Conservation (phyloP, 2,329 filamentous ascomycete genomes). For the Hypoxylon sp. region DNA sequence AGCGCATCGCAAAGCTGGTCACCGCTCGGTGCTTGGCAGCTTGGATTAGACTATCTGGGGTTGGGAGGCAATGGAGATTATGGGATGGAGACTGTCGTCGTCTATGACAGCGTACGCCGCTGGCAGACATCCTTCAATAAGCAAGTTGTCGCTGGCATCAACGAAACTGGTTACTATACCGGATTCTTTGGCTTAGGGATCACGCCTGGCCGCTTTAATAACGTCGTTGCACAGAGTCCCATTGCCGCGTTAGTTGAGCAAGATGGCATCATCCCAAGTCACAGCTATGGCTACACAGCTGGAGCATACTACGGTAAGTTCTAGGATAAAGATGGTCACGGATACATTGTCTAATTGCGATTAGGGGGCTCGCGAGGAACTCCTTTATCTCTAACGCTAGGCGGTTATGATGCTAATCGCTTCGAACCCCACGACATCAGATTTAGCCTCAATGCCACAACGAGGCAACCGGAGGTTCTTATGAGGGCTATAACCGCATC, state of each 20-base stretch:
- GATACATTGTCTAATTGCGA: conserved; percentile 43
- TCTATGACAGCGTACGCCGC: conserved; percentile 58
- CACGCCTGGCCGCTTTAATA: conserved; percentile 67
- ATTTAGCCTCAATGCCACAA: conserved; percentile 70
- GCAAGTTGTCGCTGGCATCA: conserved; percentile 67
- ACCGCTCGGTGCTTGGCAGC: conserved; percentile 70
- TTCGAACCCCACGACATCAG: conserved; percentile 72
- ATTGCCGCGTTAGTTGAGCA: conserved; percentile 71
- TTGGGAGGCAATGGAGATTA: conserved; percentile 75
- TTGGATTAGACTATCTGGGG: conserved; percentile 72
- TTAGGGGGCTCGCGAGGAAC: conserved; percentile 58
- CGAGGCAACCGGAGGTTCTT: conserved; percentile 71
- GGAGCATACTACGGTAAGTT: conserved; percentile 78
- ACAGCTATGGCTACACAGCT: conserved; percentile 82
- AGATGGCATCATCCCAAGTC: conserved; percentile 75
- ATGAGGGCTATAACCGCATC: conserved; percentile 70
- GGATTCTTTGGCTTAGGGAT: conserved; percentile 72
- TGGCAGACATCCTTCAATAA: conserved; percentile 60
- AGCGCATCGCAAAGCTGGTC: conserved; percentile 71
- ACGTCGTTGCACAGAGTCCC: conserved; percentile 65
- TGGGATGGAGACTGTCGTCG: conserved; percentile 67
- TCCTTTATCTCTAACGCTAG: conserved; percentile 74
- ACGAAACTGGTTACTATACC: conserved; percentile 69
- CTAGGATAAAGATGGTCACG: neutral
- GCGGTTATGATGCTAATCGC: conserved; percentile 77